phyloP scores from a whole-genome alignment of 2,329 filamentous ascomycete genomes.

The Trichothecium roseum region DNA sequence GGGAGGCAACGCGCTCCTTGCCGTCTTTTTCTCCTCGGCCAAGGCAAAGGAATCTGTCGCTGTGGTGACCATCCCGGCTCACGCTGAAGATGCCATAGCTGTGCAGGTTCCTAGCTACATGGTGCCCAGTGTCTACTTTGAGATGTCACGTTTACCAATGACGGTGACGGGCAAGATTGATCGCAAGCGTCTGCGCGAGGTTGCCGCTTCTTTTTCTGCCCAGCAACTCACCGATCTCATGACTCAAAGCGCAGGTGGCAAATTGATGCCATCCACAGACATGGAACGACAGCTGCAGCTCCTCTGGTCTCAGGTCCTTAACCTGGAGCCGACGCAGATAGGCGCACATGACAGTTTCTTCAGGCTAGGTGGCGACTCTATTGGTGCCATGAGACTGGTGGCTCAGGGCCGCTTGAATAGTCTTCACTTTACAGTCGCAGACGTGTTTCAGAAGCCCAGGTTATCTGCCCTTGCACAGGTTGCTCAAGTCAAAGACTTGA shows the following conservation, averaged over 20 bases:
- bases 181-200: constrained; percentile 1
- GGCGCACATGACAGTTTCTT: constrained; percentile 36
- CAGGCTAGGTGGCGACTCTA: constrained; percentile 37
- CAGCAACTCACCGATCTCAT: too few species aligned
- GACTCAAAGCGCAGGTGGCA: too few species aligned
- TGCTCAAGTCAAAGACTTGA: neutral
- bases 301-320: constrained; percentile 27
- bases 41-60: too few species aligned
- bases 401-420: constrained; percentile 23
- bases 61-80: too few species aligned
- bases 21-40: too few species aligned
- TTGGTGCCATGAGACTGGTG: constrained; percentile 37
- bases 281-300: constrained; percentile 14
- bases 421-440: neutral
- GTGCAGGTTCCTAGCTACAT: too few species aligned
- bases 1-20: too few species aligned
- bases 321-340: constrained; percentile 20
- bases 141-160: constrained; percentile 5
- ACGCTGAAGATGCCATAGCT: too few species aligned
- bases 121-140: constrained; percentile 6
- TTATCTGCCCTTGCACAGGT: neutral
- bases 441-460: neutral
- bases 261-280: constrained; percentile 4
- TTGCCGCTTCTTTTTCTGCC: neutral
- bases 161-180: constrained; percentile 8